Conservation (phyloP, 495 filamentous ascomycete genomes). For the Talaromyces borbonicus region DNA sequence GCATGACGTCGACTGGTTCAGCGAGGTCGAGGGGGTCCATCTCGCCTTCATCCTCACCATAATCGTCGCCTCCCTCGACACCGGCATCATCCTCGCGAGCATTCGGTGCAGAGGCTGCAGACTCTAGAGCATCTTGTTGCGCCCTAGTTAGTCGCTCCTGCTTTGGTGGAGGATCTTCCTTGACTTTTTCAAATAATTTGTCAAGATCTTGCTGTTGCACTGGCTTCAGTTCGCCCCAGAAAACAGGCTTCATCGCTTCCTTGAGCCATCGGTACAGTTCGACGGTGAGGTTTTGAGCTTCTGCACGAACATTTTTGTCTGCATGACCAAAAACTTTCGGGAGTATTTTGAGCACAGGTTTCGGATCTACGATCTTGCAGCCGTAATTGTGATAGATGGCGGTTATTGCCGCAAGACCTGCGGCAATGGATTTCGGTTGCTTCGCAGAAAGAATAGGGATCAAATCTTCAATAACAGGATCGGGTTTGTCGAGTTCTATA, state of each 20-base stretch:
- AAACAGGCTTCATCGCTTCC: constrained; percentile 96
- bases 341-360: constrained; percentile 81
- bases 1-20: constrained; percentile 77
- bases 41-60: constrained; percentile 62
- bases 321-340: constrained; percentile 92
- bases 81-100: constrained; percentile 41
- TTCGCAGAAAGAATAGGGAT: constrained; percentile 81
- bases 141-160: constrained; percentile 82
- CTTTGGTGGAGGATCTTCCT: constrained; percentile 77
- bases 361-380: constrained; percentile 93
- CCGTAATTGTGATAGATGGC: constrained; percentile 86
- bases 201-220: constrained; percentile 93
- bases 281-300: constrained; percentile 83
- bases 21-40: constrained; percentile 80
- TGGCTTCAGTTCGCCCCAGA: constrained; percentile 92
- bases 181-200: constrained; percentile 85
- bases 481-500: constrained; percentile 80
- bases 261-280: constrained; percentile 96
- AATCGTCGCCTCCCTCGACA: constrained; percentile 47
- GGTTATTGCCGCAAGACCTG: constrained; percentile 67
- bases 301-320: constrained; percentile 96
- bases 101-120: constrained; percentile 55
- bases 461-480: constrained; percentile 82
- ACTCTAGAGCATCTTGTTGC: constrained; percentile 74
- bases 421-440: constrained; percentile 87